Percentiles rank a stretch among this genome's conserved stretches.
Conservation (phyloP, 768 basidiomycete genomes). For the Calocybe indica region DNA sequence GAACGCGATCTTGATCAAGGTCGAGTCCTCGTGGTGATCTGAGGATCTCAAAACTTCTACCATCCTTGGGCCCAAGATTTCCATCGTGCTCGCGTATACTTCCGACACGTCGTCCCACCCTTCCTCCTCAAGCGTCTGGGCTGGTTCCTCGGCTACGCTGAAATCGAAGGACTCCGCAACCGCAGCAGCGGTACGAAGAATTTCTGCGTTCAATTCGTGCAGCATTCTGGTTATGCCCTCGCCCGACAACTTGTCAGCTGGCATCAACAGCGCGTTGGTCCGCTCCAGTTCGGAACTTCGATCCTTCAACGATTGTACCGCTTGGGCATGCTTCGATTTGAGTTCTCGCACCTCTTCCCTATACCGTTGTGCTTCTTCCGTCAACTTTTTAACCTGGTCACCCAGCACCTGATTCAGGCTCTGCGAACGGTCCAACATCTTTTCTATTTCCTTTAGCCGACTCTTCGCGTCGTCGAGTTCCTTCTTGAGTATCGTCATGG, state of each 20-base stretch:
- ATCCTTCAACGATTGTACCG: too few species aligned
- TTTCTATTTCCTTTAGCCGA: conserved; percentile 8
- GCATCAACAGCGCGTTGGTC: too few species aligned
- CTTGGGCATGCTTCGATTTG: too few species aligned
- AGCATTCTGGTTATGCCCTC: too few species aligned
- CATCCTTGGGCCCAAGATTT: conserved; percentile 26
- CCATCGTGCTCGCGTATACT: conserved; percentile 19
- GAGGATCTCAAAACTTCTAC: conserved; percentile 30
- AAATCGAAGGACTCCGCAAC: too few species aligned
- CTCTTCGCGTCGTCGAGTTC: conserved; percentile 11
- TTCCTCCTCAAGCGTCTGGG: neutral
- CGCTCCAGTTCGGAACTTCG: too few species aligned
- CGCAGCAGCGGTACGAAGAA: too few species aligned
- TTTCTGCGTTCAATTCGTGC: too few species aligned
- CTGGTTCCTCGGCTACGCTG: too few species aligned
- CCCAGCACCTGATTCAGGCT: neutral
- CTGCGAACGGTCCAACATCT: conserved; percentile 4
- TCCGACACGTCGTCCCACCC: conserved; percentile 16
- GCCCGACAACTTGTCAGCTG: too few species aligned
- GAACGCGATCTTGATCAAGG: conserved; percentile 37
- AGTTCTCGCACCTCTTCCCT: neutral
- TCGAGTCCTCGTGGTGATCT: conserved; percentile 34
- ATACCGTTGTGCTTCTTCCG: neutral
- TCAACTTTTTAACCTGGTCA: neutral
- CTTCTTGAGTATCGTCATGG: conserved; percentile 9